Evolutionary conservation across 192 early-diverging fungal genomes (phyloP), one percentile per base, ranked within the genome.

Genomic region (Lobosporangium transversale): DNA sequence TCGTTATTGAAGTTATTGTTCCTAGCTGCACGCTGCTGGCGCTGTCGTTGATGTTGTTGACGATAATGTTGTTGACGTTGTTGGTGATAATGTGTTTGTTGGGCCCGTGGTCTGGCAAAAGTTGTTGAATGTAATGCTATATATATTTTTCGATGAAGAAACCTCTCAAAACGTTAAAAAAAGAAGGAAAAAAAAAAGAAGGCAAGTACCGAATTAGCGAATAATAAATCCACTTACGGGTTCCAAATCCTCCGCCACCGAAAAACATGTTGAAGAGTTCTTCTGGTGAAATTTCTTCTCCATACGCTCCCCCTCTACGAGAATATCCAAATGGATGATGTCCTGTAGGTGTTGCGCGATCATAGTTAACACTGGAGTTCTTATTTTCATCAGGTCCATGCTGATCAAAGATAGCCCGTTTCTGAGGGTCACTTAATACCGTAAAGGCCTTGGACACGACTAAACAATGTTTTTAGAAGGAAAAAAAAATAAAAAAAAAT

Each of bases 211-310:
- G n/a, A n/a, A n/a, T n/a, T n/a, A n/a, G n/a, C n/a, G n/a, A 58
- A 31, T 52, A 26, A 78, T 12, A 66, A 74, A 44, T 42, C 42
- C 69, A 42, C 74, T 58, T 69, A 68, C 69, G 52, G 27, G 57
- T 79, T 27, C 88, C 83, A 36, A 86, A 81, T 10, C 79, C 78
- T 49, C 90, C 89, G 23, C 87, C 88, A 2, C 92, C 92, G 79
- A 98, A 96, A 65, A 98, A 98, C 92, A 95, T 95, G 69, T 95
- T 94, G 79, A 98, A 96, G 23, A 98, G 68, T 35, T 98, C 97
- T 74, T 98, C 97, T 10, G 97, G 95, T 20, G 88, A 89, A 24
- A 97, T 85, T 69, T 97, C 97, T 17, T 92, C 88, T 30, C 75
- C 80, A 11, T 74, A 65, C 12, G 65, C 75, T 30, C 83, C 80